Conservation (phyloP, 495 filamentous ascomycete genomes). For the Aspergillus heteromorphus region DNA sequence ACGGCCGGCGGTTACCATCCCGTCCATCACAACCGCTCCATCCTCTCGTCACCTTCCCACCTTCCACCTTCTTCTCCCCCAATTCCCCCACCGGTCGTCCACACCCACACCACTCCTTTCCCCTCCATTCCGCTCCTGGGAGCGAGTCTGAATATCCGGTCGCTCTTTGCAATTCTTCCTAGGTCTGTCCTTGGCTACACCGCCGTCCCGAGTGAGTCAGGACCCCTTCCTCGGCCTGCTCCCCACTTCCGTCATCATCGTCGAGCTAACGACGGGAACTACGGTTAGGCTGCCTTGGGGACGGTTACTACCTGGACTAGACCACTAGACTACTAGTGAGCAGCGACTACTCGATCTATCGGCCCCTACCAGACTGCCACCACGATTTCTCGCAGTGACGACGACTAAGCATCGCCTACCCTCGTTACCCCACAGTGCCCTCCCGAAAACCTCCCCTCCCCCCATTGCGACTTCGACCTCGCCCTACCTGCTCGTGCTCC, state of each 20-base stretch:
- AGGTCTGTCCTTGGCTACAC: no score
- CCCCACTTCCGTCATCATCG: neutral
- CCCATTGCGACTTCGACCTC: neutral
- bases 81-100: neutral
- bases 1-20: neutral
- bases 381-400: neutral
- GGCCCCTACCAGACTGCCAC: constrained; percentile 1
- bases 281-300: neutral
- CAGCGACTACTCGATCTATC: neutral
- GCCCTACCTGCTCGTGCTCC: constrained; percentile 2
- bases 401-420: neutral
- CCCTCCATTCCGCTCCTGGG: neutral
- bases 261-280: neutral
- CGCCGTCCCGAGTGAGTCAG: no score
- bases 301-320: neutral
- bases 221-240: neutral
- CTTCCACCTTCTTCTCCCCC: neutral
- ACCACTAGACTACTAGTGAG: neutral
- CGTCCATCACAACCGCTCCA: neutral
- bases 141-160: neutral
- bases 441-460: neutral
- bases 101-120: neutral
- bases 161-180: neutral
- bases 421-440: constrained; percentile 1
- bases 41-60: neutral